Evolutionary conservation across 331 rosid genomes (phyloP).

Genomic region (Phaseolus coccineus): DNA sequence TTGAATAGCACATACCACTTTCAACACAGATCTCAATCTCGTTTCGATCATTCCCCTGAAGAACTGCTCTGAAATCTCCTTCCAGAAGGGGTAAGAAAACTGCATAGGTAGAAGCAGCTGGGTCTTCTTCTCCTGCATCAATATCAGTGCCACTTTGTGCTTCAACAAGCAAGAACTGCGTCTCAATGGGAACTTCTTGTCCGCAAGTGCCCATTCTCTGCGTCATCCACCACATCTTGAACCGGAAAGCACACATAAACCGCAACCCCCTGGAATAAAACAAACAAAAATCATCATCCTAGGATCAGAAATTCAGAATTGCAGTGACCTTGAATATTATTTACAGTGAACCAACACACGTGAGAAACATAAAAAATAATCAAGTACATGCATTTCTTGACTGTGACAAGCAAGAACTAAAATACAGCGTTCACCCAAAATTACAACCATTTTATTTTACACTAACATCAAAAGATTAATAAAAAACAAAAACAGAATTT

Average conservation of each 20-base stretch:
- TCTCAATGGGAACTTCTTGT: slow-evolving; percentile 79
- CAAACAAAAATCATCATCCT: neutral
- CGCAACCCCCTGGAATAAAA: slow-evolving; percentile 67
- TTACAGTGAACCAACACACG: neutral
- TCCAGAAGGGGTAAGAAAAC: slow-evolving; percentile 89
- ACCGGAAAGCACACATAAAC: slow-evolving; percentile 82
- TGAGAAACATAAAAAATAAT: neutral
- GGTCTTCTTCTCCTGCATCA: slow-evolving; percentile 55
- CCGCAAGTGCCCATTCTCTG: slow-evolving; percentile 88
- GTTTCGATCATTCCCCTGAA: slow-evolving; percentile 81
- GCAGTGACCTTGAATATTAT: neutral
- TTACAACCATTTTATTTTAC: neutral
- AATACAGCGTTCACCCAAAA: neutral
- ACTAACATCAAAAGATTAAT: neutral
- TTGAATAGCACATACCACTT: slow-evolving; percentile 63
- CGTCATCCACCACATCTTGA: slow-evolving; percentile 99
- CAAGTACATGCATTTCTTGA: neutral
- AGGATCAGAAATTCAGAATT: slow-evolving; percentile 14
- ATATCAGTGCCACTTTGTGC: slow-evolving; percentile 51
- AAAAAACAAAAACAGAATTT: neutral
- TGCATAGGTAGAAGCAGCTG: slow-evolving; percentile 59
- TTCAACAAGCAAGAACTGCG: slow-evolving; percentile 87
- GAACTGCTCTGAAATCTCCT: slow-evolving; percentile 95
- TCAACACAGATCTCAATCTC: slow-evolving; percentile 93
- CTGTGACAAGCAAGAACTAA: slow-evolving; percentile 15